phyloP scores from a whole-genome alignment of 345 rosid species.

The Euclidium syriacum region DNA sequence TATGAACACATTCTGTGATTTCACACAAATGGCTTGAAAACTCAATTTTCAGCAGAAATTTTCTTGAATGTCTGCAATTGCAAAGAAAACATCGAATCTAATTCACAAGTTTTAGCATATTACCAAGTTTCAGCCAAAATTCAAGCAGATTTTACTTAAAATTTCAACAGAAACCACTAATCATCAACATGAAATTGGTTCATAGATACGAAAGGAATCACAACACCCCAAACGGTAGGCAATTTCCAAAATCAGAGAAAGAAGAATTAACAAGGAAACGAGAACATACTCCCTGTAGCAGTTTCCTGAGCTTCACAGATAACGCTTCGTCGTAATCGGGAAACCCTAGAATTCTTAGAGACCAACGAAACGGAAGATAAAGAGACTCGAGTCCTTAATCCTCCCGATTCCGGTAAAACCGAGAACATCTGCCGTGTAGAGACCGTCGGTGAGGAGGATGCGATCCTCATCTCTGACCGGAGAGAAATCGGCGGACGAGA shows the following conservation, averaged over 20 bases:
- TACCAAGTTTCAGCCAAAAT: no score
- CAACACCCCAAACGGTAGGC: background rate
- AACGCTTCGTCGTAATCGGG: conserved; percentile 26
- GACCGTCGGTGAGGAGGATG: conserved; percentile 1
- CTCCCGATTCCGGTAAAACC: conserved; percentile 38
- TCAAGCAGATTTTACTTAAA: background rate
- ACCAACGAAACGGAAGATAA: conserved; percentile 26
- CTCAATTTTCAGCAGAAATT: background rate
- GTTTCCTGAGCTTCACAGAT: conserved; percentile 55
- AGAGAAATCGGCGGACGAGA: conserved; percentile 27
- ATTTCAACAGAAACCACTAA: background rate
- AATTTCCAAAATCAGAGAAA: background rate
- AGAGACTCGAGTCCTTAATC: conserved; percentile 40
- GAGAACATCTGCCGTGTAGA: conserved; percentile 13
- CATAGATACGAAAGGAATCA: background rate
- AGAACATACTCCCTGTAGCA: conserved; percentile 43
- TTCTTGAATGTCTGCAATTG: background rate
- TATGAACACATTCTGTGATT: background rate
- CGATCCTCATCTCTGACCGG: conserved; percentile 25
- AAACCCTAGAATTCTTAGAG: conserved; percentile 32
- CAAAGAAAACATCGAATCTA: no score
- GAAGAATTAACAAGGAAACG: background rate
- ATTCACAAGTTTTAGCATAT: no score
- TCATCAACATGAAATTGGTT: background rate
- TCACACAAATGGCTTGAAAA: background rate